These are phyloP conservation scores for Trametes sanguinea DNA, from an alignment of 768 basidiomycete species.

Conservation along the genomic window DNA sequence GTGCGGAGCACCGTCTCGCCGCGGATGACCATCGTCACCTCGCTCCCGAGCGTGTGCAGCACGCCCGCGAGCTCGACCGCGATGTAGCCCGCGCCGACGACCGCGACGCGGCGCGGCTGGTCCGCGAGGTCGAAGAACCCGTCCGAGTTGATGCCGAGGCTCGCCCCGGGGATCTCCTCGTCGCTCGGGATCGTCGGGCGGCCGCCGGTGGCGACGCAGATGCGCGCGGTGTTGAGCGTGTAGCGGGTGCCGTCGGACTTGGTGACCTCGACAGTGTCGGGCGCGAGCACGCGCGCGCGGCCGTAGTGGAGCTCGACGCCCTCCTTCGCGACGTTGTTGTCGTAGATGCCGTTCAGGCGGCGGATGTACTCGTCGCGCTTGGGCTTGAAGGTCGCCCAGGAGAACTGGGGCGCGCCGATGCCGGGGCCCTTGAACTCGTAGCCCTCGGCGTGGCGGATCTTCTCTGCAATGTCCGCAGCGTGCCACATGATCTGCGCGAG, in stretches of 20 bases:
- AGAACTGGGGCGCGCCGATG: constrained; percentile 61
- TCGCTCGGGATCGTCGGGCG: constrained; percentile 79
- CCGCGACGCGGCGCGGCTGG: constrained; percentile 90
- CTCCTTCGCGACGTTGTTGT: constrained; percentile 84
- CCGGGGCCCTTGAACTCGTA: constrained; percentile 69
- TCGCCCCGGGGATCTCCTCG: constrained; percentile 83
- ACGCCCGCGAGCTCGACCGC: constrained; percentile 96
- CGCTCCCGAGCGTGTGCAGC: constrained; percentile 85
- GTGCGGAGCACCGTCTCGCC: constrained; percentile 87
- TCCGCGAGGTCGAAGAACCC: constrained; percentile 92
- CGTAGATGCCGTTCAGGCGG: constrained; percentile 88
- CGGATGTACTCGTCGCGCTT: constrained; percentile 96
- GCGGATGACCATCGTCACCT: constrained; percentile 92
- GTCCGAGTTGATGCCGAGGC: constrained; percentile 89
- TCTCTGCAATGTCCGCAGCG: constrained; percentile 87
- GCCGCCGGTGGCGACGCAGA: constrained; percentile 87
- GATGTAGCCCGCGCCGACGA: constrained; percentile 97
- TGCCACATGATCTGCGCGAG: constrained; percentile 91
- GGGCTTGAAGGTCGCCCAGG: constrained; percentile 90
- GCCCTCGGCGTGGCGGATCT: constrained; percentile 72
- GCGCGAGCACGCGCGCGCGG: constrained; percentile 67
- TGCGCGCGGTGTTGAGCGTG: constrained; percentile 70
- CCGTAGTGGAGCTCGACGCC: constrained; percentile 87
- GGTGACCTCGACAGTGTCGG: constrained; percentile 73
- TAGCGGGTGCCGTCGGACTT: constrained; percentile 69